Base-by-base conservation (phyloP, 2,329 filamentous ascomycete species). In the Macrophomina pseudophaseolina region DNA sequence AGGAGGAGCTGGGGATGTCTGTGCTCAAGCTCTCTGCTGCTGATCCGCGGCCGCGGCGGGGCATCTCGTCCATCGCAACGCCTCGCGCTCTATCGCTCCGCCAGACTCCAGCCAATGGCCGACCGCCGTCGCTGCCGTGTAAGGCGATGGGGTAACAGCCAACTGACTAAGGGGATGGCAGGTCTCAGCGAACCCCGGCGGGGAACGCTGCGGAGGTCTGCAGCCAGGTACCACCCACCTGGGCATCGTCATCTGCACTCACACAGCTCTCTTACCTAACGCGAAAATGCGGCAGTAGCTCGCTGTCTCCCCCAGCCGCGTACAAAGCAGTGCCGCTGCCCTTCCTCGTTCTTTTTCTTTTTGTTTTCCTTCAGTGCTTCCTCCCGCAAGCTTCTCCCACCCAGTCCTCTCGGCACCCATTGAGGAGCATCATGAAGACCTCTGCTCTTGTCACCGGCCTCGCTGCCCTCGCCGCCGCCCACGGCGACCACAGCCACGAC, bases 381-480 rank as follows among this genome's bases (percentile, higher is more conserved):
- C 30, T 28, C 32, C 44, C 40, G 9, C 58, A 62, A 35, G 58
- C 58, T 16, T 49, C 58, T 30, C 42, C 23, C 1, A 5, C 32
- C 28, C 28, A 11, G 23, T 16, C 52, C 35, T 6, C 33, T 14
- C 14, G 49, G 9, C n/a, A n/a, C 18, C 23, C 52, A 54, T 54
- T 54, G 40, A 60, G 42, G 30, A 48, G 28, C 44, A 49, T 23
- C 28, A 67, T 67, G 66, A 67, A 58, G 42, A 51, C 60, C 46
- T 56, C 53, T 38, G 42, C 64, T 8, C 69, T 72, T 66, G 66
- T 75, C n/a, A 68, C 68, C 48, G 76, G 80, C 67, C 78, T 85
- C 54, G 84, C 82, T 35, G 84, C 85, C 52, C 72, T 83, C 63
- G 87, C 81, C 30, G 76, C 83, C 65, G 88, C 88, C 64, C 91